phyloP scores from a whole-genome alignment of 2,329 filamentous ascomycete genomes.

The Moelleriella libera region DNA sequence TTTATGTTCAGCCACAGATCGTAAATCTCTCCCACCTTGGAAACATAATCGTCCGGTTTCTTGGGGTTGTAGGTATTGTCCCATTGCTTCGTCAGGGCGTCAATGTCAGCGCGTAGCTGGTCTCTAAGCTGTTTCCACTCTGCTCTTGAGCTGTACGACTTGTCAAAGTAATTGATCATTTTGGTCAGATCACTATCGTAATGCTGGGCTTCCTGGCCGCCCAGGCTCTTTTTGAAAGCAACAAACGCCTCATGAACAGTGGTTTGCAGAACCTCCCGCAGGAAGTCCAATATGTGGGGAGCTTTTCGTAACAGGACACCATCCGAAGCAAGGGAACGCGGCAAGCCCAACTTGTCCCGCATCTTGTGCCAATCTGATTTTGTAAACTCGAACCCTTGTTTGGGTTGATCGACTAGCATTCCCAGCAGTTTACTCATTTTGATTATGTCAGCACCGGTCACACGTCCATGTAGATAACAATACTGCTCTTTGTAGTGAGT shows the following conservation, averaged over 20 bases:
- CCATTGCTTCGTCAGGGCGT: constrained; percentile 18
- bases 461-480: constrained; percentile 42
- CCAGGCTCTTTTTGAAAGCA: constrained; percentile 14
- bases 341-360: constrained; percentile 7
- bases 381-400: constrained; percentile 38
- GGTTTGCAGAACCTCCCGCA: constrained; percentile 37
- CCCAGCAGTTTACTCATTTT: constrained; percentile 36
- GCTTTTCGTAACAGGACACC: constrained; percentile 8
- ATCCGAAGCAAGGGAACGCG: constrained; percentile 16
- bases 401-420: constrained; percentile 41
- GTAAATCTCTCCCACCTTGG: constrained; percentile 20
- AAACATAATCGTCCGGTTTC: constrained; percentile 6
- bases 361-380: constrained; percentile 25
- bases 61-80: constrained; percentile 4
- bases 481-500: constrained; percentile 51
- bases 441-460: constrained; percentile 28
- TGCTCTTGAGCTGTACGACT: constrained; percentile 10
- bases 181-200: constrained; percentile 7
- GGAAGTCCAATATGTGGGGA: constrained; percentile 45
- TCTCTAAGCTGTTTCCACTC: constrained; percentile 18
- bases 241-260: constrained; percentile 22
- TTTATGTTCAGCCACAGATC: constrained; percentile 27
- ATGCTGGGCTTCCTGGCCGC: background rate
- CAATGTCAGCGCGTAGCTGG: constrained; percentile 19
- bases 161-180: constrained; percentile 18